A percentile compares a stretch with the other conserved stretches of the same genome.
These are phyloP conservation scores for Boletus insuetus DNA, from an alignment of 768 basidiomycete genomes.

Conservation along the genomic window DNA sequence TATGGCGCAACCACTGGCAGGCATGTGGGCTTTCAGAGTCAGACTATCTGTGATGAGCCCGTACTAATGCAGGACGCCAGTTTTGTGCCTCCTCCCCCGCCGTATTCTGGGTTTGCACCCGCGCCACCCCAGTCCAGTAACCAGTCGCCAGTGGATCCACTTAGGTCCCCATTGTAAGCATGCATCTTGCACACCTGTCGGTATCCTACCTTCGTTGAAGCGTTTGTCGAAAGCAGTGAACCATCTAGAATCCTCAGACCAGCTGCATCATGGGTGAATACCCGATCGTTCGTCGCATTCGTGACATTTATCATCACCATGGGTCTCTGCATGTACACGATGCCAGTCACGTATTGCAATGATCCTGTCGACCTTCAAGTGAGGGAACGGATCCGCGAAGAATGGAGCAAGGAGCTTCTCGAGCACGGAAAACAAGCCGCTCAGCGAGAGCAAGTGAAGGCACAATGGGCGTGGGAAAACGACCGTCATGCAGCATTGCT, in stretches of 20 bases:
- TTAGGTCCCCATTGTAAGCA: conserved; percentile 3
- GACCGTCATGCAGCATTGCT: conserved; percentile 4
- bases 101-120: conserved; percentile 1
- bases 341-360: conserved; percentile 18
- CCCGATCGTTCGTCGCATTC: background rate
- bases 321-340: conserved; percentile 1
- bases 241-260: background rate
- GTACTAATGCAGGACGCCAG: background rate
- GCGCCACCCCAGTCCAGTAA: background rate
- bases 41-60: too few relatives aligned
- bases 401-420: conserved; percentile 19
- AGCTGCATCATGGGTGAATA: background rate
- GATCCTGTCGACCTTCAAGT: conserved; percentile 18
- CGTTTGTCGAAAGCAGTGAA: background rate
- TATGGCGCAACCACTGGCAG: conserved; percentile 7
- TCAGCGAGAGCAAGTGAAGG: conserved; percentile 7
- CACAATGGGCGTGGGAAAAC: conserved; percentile 22
- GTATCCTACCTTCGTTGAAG: background rate
- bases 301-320: background rate
- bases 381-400: conserved; percentile 18
- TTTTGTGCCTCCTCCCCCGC: conserved; percentile 4
- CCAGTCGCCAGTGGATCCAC: background rate
- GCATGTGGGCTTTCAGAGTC: background rate
- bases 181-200: background rate
- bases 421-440: conserved; percentile 15